Evolutionary conservation across 1,284 basidiomycete species (phyloP).

Genomic region (Xerocomus cyaneibrunnescens): DNA sequence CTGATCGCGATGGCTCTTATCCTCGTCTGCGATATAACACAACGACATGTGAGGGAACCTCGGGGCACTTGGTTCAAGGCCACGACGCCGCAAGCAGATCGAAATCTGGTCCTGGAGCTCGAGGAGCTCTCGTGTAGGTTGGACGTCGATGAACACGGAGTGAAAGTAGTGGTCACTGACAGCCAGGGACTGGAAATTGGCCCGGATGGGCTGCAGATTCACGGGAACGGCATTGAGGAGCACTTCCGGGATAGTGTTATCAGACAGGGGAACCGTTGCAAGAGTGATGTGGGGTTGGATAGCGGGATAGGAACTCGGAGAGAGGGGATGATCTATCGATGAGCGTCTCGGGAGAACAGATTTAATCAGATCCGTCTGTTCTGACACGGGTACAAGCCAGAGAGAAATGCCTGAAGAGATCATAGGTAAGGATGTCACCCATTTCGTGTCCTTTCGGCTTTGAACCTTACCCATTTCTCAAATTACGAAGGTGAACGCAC

Average conservation of each 20-base stretch:
- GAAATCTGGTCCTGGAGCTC: constrained; percentile 52
- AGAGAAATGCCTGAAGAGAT: constrained; percentile 49
- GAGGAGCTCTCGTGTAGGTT: constrained; percentile 44
- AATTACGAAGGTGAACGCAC: not conserved
- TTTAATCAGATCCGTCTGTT: constrained; percentile 42
- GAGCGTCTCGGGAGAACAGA: constrained; percentile 44
- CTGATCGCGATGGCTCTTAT: constrained; percentile 42
- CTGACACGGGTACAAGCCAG: constrained; percentile 58
- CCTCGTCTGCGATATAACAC: constrained; percentile 64
- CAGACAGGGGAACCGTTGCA: constrained; percentile 43
- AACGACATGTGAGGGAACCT: constrained; percentile 68
- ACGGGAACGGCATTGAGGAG: constrained; percentile 45
- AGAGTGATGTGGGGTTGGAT: constrained; percentile 74
- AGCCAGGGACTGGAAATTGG: constrained; percentile 51
- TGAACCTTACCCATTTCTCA: constrained; percentile 24
- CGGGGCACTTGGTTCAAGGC: constrained; percentile 47
- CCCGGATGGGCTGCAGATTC: constrained; percentile 28
- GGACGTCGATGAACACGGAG: constrained; percentile 61
- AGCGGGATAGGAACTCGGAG: constrained; percentile 46
- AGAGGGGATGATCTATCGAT: constrained; percentile 12
- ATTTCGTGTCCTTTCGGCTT: not conserved
- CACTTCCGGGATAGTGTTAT: constrained; percentile 17
- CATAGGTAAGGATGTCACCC: not conserved
- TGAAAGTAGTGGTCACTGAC: constrained; percentile 64
- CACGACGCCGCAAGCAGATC: constrained; percentile 33